phyloP scores from a whole-genome alignment of 345 rosid species.

The Eucalyptus brandiana region DNA sequence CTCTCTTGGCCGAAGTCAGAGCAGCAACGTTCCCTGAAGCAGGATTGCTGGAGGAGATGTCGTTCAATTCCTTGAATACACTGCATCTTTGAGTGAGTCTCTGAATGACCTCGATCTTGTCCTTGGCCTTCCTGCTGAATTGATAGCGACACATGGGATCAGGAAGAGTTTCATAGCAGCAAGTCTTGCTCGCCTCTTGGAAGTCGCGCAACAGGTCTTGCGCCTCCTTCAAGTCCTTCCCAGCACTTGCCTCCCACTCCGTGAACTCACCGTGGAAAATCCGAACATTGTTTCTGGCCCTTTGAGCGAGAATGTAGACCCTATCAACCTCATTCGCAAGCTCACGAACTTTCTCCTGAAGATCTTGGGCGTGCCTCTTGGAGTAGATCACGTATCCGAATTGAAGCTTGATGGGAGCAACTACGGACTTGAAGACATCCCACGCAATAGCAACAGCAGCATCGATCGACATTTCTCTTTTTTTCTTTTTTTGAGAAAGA shows the following conservation, averaged over 20 bases:
- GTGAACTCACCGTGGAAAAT: fast-evolving
- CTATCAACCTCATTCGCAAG: fast-evolving
- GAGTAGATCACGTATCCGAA: background rate
- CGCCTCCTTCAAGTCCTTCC: background rate
- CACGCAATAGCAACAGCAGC: fast-evolving
- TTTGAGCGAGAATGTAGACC: fast-evolving
- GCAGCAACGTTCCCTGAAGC: no score
- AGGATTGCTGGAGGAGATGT: no score
- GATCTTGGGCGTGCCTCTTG: background rate
- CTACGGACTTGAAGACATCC: fast-evolving
- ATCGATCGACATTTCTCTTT: background rate
- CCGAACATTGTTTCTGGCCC: background rate
- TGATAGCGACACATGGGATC: background rate
- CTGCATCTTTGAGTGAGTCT: fast-evolving
- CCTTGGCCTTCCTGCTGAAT: background rate
- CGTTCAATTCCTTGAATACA: no score
- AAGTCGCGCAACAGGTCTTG: fast-evolving
- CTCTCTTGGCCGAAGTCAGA: no score
- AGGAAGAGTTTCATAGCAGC: background rate
- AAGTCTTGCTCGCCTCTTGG: background rate
- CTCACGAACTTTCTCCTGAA: fast-evolving
- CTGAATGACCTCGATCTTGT: background rate
- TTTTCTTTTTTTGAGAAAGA: no score
- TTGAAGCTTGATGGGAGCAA: background rate
- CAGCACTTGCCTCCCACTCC: fast-evolving